Conservation (phyloP, 495 filamentous ascomycete genomes). For the Daldinia bambusicola region DNA sequence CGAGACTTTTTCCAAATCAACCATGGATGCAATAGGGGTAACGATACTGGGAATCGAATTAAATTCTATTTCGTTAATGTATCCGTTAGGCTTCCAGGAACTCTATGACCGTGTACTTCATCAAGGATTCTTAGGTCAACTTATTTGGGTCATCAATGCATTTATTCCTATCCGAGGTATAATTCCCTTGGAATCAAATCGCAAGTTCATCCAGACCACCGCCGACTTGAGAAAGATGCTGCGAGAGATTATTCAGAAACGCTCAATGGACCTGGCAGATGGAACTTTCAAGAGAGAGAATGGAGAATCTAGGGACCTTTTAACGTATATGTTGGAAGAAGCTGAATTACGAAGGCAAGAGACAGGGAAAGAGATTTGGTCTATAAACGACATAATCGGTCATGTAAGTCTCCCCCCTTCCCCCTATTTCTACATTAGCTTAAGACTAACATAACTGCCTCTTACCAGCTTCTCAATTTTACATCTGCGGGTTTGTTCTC, state of each 20-base stretch:
- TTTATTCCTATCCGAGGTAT: constrained; percentile 44
- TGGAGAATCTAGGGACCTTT: constrained; percentile 38
- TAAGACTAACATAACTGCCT: not conserved
- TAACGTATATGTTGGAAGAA: constrained; percentile 46
- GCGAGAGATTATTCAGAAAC: constrained; percentile 39
- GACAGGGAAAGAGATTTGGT: constrained; percentile 39
- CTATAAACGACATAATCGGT: constrained; percentile 42
- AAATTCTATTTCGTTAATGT: constrained; percentile 58
- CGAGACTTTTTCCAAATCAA: constrained; percentile 48
- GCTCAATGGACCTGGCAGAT: constrained; percentile 38
- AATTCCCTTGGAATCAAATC: constrained; percentile 47
- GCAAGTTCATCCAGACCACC: constrained; percentile 35
- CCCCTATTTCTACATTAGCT: not conserved
- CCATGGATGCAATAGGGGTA: constrained; percentile 77
- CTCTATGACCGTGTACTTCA: constrained; percentile 43
- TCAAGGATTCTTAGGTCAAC: constrained; percentile 42
- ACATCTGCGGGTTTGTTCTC: constrained; percentile 34
- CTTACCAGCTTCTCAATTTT: constrained; percentile 33
- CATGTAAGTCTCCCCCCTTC: constrained; percentile 25
- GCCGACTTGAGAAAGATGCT: constrained; percentile 43
- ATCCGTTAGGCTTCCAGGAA: constrained; percentile 45
- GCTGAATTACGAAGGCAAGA: constrained; percentile 28
- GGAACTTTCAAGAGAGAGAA: constrained; percentile 29
- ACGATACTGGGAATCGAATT: constrained; percentile 76
- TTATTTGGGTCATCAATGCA: constrained; percentile 49